Evolutionary conservation across 805 yeast genomes (phyloP), one percentile per base, ranked within the genome.

Genomic region (Saturnispora sanitii): DNA sequence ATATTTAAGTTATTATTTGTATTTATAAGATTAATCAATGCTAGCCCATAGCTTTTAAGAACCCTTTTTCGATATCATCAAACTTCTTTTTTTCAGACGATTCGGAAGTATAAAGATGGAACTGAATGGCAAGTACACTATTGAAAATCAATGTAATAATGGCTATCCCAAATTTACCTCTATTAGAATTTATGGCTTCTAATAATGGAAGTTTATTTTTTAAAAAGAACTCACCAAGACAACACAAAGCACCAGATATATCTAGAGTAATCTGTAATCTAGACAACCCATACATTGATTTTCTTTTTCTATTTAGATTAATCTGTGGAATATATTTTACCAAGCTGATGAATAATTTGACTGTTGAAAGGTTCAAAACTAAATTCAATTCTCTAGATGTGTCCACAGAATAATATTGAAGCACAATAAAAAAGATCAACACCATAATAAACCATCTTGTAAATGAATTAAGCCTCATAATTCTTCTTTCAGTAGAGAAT

Each of bases 261-360:
- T 71, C 77, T 16, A 68, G 54, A 19, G 51, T 38, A 6, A 68
- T 59, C 30, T 68, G 66, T 13, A 55, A 40, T 29, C 59, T 62
- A 4, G 75, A 65, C 43, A 68, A 64, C 1, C 77, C 77, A 45
- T 56, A 58, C 53, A 71, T 67, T 6, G 73, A 65, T 33, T 57
- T 54, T 25, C 77, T 60, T 37, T 53, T 48, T 38, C 51, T 51
- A 47, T 70, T 71, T 53, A 63, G 62, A 27, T 57, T 41, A 3
- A 70, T 64, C 48, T 71, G 77, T 1, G 77, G 77, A 22, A 82
- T 60, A 47, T 71, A 68, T 50, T 71, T 71, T 35, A 66, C 54
- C 28, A 64, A 58, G 44, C 73, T 67, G 48, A 69, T 58, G 31
- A 55, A 45, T 16, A 71, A 63, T 53, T 71, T 71, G 46, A 66